A percentile compares a stretch with the other conserved stretches of the same genome.
phyloP scores from a whole-genome alignment of 257 asterid species.

The Solanum etuberosum region DNA sequence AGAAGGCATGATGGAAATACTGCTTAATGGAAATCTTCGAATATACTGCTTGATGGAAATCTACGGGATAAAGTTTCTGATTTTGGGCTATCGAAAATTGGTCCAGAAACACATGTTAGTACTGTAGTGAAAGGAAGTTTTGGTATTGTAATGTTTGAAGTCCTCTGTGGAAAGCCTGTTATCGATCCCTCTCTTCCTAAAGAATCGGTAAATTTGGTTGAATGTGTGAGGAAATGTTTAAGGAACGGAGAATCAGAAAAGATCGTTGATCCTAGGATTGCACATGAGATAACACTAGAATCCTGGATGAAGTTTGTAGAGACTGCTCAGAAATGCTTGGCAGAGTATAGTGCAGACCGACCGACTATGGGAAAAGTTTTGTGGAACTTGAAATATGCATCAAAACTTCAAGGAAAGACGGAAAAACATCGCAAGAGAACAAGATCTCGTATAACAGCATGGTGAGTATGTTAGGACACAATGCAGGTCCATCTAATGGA shows the following conservation, averaged over 20 bases:
- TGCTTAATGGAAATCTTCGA: constrained; percentile 6
- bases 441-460: background rate
- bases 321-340: constrained; percentile 24
- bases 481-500: background rate
- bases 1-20: too few species aligned
- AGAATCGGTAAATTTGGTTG: constrained; percentile 19
- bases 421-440: background rate
- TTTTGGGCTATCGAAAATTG: constrained; percentile 24
- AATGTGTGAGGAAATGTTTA: constrained; percentile 15
- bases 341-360: constrained; percentile 12
- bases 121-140: constrained; percentile 34
- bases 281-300: constrained; percentile 8
- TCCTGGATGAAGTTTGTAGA: constrained; percentile 16
- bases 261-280: constrained; percentile 13
- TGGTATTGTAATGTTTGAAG: constrained; percentile 28
- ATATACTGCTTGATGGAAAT: constrained; percentile 26
- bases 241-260: constrained; percentile 2
- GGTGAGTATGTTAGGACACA: background rate
- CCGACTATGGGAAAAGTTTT: constrained; percentile 28
- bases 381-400: constrained; percentile 29
- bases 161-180: constrained; percentile 22
- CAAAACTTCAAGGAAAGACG: constrained; percentile 5
- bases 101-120: constrained; percentile 28
- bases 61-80: constrained; percentile 31
- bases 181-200: constrained; percentile 22